These are phyloP conservation scores for Geranium brycei DNA, from an alignment of 345 rosid genomes.

Conservation along the genomic window DNA sequence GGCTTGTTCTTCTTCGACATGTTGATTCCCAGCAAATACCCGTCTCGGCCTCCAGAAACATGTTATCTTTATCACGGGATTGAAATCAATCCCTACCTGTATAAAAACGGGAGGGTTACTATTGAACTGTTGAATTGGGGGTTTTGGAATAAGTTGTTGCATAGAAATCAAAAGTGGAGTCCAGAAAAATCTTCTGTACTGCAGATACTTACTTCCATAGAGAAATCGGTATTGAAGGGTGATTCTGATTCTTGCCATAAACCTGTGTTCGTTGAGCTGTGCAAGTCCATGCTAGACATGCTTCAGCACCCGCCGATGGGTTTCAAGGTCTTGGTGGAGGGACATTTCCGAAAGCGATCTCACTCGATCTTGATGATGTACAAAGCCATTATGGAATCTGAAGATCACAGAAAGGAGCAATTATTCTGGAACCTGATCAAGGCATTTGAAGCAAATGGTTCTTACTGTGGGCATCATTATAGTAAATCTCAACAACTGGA, in stretches of 20 bases:
- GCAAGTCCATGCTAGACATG: neutral
- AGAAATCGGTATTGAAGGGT: too few relatives aligned
- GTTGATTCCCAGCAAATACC: neutral
- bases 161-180: too few relatives aligned
- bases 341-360: neutral
- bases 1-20: neutral
- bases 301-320: neutral
- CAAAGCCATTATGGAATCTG: neutral
- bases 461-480: neutral
- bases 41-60: neutral
- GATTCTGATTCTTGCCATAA: too few relatives aligned
- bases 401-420: neutral
- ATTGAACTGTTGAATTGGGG: neutral
- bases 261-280: neutral
- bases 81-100: neutral
- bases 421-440: neutral
- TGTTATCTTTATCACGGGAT: neutral
- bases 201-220: too few relatives aligned
- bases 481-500: neutral
- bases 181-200: too few relatives aligned
- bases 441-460: neutral
- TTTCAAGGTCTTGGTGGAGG: neutral
- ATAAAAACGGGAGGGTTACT: neutral
- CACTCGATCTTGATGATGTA: neutral
- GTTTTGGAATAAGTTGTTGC: neutral